Evolutionary conservation across 1,139 yeast species (phyloP).

Genomic region (Protomyces pachydermus): DNA sequence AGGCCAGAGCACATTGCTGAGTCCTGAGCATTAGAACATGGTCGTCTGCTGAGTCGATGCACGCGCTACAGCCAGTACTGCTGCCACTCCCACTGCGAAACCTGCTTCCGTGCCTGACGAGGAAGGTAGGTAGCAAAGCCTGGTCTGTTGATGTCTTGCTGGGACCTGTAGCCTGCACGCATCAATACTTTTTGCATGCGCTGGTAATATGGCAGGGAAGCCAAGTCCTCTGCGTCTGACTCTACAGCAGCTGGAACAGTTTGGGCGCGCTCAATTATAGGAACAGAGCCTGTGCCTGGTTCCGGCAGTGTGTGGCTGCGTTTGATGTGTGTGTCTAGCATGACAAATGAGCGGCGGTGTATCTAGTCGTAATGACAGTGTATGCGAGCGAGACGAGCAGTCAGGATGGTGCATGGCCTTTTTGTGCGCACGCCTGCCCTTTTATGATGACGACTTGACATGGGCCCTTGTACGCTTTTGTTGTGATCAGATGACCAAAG

Average conservation of each 20-base stretch:
- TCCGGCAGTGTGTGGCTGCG: not conserved
- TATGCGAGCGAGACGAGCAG: too few relatives aligned
- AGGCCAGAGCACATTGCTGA: not conserved
- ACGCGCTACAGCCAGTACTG: not conserved
- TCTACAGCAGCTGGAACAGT: not conserved
- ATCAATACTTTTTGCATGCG: not conserved
- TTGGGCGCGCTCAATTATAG: not conserved
- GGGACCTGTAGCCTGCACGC: not conserved
- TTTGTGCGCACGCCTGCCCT: too few relatives aligned
- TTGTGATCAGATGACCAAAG: too few relatives aligned
- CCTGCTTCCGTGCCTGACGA: not conserved
- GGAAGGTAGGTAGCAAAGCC: not conserved
- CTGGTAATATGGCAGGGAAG: not conserved
- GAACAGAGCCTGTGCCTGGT: not conserved
- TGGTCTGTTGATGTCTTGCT: not conserved
- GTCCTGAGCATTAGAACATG: not conserved
- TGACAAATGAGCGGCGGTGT: not conserved
- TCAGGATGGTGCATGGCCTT: too few relatives aligned
- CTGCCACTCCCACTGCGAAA: not conserved
- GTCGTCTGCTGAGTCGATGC: not conserved
- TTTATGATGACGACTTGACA: too few relatives aligned
- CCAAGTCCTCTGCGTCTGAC: not conserved
- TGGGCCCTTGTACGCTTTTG: too few relatives aligned
- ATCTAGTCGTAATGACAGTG: too few relatives aligned
- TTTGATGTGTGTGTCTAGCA: not conserved